A percentile compares a stretch with the other conserved stretches of the same genome.
Evolutionary conservation across 1,139 yeast genomes (phyloP).

Genomic region (Candida anutae): DNA sequence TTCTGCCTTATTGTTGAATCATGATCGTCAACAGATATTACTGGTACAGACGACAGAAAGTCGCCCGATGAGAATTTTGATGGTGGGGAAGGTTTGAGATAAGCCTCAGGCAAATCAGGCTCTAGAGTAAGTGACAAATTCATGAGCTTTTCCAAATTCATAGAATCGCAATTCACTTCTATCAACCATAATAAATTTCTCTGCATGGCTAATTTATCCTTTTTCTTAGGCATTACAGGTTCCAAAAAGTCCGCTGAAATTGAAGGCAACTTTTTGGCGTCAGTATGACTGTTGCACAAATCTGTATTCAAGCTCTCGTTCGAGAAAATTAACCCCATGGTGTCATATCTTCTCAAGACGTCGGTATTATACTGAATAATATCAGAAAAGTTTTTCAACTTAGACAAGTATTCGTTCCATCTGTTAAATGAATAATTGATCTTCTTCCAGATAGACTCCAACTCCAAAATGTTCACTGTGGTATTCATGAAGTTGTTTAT

Average conservation of each 20-base stretch:
- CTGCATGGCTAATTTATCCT: constrained; percentile 10
- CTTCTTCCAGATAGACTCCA: constrained; percentile 60
- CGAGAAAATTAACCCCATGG: constrained; percentile 40
- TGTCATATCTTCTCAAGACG: constrained; percentile 35
- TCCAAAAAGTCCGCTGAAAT: constrained; percentile 10
- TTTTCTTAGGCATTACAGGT: neutral
- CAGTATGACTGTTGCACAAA: constrained; percentile 28
- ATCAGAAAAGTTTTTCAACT: constrained; percentile 29
- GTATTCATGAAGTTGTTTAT: constrained; percentile 22
- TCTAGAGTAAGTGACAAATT: constrained; percentile 29
- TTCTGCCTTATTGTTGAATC: neutral
- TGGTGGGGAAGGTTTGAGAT: constrained; percentile 13
- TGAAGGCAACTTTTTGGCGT: constrained; percentile 18
- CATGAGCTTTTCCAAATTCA: constrained; percentile 34
- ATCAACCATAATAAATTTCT: constrained; percentile 24
- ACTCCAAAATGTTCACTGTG: constrained; percentile 43
- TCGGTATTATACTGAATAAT: constrained; percentile 38
- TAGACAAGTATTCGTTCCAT: constrained; percentile 64
- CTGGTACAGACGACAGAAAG: neutral
- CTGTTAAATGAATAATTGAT: constrained; percentile 69
- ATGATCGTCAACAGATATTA: neutral
- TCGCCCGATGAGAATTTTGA: neutral
- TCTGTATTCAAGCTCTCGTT: constrained; percentile 42
- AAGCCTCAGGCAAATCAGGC: constrained; percentile 35
- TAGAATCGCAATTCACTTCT: constrained; percentile 34